Evolutionary conservation across 495 filamentous ascomycete species (phyloP), one percentile per base, ranked within the genome.

Genomic region (Hypoxylon intermedium): DNA sequence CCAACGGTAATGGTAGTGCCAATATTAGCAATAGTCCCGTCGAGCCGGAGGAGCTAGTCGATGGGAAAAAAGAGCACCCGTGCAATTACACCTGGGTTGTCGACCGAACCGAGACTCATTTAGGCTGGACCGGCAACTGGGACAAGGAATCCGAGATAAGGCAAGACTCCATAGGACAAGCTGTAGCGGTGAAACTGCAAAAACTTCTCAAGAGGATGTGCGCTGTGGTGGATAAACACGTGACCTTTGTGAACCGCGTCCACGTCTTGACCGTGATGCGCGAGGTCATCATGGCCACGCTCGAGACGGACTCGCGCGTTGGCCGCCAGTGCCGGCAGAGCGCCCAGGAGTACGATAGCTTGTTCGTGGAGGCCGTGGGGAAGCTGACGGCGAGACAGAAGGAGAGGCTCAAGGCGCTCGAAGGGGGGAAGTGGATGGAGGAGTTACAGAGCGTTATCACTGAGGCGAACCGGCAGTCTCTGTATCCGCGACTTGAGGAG

Each of bases 151-250:
- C 42, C 6, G 42, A 26, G 6, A 45, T 12, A 6, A 45, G 42
- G 23, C 42, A 30, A n/a, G 42, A 45, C 21, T 16, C 4, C 23
- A 26, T 30, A 30, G 42, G 42, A 3, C 23, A 26, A 12, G 1
- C 19, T 23, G n/a, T 23, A 15, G 42, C 42, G 2, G 13, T 30
- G 11, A 45, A 45, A 12, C 42, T 45, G n/a, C 42, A 45, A 16
- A 45, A 45, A 12, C 42, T 30, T 6, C 42, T 45, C 23, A 30
- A 45, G 42, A 28, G 12, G 12, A 45, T 45, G 42, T 24, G n/a
- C 11, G 42, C 42, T 3, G 16, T 30, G 42, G n/a, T 15, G 1
- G 24, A 30, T 12, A 45, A n/a, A 6, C 15, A 45, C 20, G 9
- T 45, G 5, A 26, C 24, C 24, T 26, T 26, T 26, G 4, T 7